Evolutionary conservation across 169 alveolate genomes (phyloP).

Genomic region (Theileria equi): DNA sequence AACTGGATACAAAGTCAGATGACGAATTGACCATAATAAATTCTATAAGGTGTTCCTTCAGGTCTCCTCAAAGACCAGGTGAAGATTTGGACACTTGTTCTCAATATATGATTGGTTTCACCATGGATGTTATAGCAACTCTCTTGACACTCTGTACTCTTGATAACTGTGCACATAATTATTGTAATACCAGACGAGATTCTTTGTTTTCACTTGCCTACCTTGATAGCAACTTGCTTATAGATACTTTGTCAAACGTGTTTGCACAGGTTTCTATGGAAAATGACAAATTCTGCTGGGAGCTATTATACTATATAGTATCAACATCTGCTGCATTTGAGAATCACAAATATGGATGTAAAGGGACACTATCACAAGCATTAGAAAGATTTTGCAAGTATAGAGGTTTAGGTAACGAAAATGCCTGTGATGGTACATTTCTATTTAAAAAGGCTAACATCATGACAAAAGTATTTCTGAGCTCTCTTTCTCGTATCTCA

Average conservation of each 20-base stretch:
- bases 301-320: not conserved
- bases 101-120: not conserved
- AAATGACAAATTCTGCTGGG: not conserved
- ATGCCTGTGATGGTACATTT: no score
- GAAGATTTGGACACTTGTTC: not conserved
- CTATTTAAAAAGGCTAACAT: not conserved
- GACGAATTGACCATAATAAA: not conserved
- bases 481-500: not conserved
- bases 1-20: not conserved
- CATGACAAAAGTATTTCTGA: not conserved
- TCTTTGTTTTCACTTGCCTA: not conserved
- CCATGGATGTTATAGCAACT: not conserved
- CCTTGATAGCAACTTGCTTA: not conserved
- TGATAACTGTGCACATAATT: not conserved
- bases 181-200: not conserved
- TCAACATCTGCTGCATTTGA: no score
- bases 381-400: no score
- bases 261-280: no score
- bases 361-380: no score
- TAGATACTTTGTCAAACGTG: no score
- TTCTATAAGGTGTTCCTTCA: not conserved
- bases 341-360: no score
- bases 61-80: not conserved
- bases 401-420: no score
- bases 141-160: not conserved